Evolutionary conservation across 1,284 basidiomycete species (phyloP), one percentile per base, ranked within the genome.

Genomic region (Ustilago sp.): DNA sequence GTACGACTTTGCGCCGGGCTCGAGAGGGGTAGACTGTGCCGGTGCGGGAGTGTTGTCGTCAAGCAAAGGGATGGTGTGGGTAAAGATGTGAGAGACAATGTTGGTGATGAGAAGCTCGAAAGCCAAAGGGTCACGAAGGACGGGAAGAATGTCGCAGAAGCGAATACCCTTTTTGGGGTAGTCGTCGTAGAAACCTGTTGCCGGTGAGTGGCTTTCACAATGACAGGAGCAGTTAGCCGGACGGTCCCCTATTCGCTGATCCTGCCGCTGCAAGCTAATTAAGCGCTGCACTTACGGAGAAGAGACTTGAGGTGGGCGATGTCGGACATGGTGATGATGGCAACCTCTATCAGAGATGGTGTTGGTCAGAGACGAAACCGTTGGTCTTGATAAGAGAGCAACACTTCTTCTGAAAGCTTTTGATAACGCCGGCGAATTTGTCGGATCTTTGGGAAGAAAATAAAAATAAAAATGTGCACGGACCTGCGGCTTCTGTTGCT

Each of bases 51-150:
- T 51, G 41, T 38, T 12, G 53, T 90, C 88, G 41, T 81, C 63
- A 35, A 87, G 75, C 31, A 87, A 87, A 12, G 90, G 89, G 74
- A 94, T 89, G 19, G 92, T 93, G 48, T 80, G 81, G 36, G 92
- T 93, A 62, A 92, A 92, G 83, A 99, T 88, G 86, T 94, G 96
- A 87, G 94, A 90, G 65, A 94, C 86, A 68, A 99, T 89, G 87
- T 98, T 92, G 34, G 95, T 95, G 85, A 98, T 92, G 60, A 99
- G 90, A 1, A 92, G 91, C 80, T 86, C 86, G 54, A 86, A 86
- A 3, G 83, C 75, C 41, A 83, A 59, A 13, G 86, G 85, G 63
- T 86, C 85, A 15, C 84, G 83, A 41, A 86, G 80, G 47, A 82
- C 83, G 34, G 85, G 85, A n/a, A 86, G 72, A 45, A 86, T 83